phyloP scores from a whole-genome alignment of 1,139 yeast species.

The Hemisphaericaspora xylanilytica region DNA sequence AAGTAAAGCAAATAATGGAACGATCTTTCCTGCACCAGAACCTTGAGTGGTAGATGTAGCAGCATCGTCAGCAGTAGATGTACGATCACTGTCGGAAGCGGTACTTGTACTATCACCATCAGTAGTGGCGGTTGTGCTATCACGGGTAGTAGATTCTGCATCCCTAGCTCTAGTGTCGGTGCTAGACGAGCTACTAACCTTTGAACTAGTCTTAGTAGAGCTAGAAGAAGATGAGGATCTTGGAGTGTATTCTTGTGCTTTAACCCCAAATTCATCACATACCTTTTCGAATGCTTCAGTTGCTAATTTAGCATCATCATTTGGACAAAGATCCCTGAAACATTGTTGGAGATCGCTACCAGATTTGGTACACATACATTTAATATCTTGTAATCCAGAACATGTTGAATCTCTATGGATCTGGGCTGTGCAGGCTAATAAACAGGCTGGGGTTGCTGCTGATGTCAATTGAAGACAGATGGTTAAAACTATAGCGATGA shows the following conservation, averaged over 20 bases:
- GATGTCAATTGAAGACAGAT: conserved; percentile 47
- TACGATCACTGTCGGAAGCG: background rate
- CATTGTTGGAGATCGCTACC: conserved; percentile 53
- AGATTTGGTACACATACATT: conserved; percentile 62
- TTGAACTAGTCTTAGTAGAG: conserved; percentile 21
- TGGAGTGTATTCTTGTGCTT: conserved; percentile 20
- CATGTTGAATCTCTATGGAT: conserved; percentile 59
- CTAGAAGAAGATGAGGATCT: conserved; percentile 25
- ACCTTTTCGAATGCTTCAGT: conserved; percentile 51
- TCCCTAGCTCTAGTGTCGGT: too few relatives aligned
- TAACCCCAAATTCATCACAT: conserved; percentile 42
- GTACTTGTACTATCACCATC: background rate
- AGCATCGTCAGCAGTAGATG: conserved; percentile 11
- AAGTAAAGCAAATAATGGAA: conserved; percentile 12
- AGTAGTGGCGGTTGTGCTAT: conserved; percentile 10
- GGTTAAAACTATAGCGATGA: conserved; percentile 42
- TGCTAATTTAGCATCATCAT: conserved; percentile 56
- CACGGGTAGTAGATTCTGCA: conserved; percentile 18
- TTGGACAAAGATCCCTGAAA: conserved; percentile 65
- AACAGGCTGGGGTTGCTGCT: conserved; percentile 87
- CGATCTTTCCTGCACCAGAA: conserved; percentile 26
- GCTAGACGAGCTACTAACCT: too few relatives aligned
- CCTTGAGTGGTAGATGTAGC: conserved; percentile 14
- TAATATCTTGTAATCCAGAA: conserved; percentile 55
- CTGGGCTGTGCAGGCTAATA: conserved; percentile 79